These are phyloP conservation scores for Coniophora puteana DNA, from an alignment of 1,284 basidiomycete species.

Conservation along the genomic window DNA sequence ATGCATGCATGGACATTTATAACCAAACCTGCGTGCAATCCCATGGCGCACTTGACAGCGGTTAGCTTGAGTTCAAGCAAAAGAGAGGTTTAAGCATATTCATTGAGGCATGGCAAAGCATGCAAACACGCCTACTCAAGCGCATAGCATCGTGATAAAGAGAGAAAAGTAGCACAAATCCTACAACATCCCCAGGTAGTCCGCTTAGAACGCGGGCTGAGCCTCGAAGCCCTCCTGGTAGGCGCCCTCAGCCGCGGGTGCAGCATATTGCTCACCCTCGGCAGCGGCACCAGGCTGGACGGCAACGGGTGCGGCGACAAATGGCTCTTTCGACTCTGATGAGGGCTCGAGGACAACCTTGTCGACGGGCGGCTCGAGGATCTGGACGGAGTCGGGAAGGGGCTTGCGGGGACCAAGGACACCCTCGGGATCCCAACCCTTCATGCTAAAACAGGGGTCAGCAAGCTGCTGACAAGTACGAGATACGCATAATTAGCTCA, in stretches of 20 bases:
- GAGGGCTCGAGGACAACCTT: slow-evolving; percentile 77
- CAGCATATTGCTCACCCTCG: slow-evolving; percentile 44
- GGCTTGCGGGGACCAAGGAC: slow-evolving; percentile 88
- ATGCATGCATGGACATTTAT: too few relatives aligned
- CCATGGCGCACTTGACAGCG: too few relatives aligned
- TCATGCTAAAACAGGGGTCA: slow-evolving; percentile 67
- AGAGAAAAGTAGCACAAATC: too few relatives aligned
- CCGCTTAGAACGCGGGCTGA: slow-evolving; percentile 46
- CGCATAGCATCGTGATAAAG: too few relatives aligned
- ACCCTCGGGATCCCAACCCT: slow-evolving; percentile 92
- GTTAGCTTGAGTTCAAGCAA: too few relatives aligned
- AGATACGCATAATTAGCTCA: slow-evolving; percentile 45
- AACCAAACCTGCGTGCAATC: too few relatives aligned
- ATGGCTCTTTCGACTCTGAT: slow-evolving; percentile 75
- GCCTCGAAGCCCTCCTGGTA: slow-evolving; percentile 35
- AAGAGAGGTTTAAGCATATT: too few relatives aligned
- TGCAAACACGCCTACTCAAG: too few relatives aligned
- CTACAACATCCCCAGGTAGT: too few relatives aligned
- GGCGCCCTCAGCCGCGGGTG: slow-evolving; percentile 34
- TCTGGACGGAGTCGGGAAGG: slow-evolving; percentile 93
- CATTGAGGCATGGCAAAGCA: too few relatives aligned
- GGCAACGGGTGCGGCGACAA: slow-evolving; percentile 43
- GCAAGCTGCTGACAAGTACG: slow-evolving; percentile 1
- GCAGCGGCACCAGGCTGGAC: slow-evolving; percentile 48
- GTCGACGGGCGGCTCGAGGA: slow-evolving; percentile 81